A percentile compares a stretch with the other conserved stretches of the same genome.
Evolutionary conservation across 805 yeast species (phyloP).

Genomic region (Cyberlindnera galapagoensis): DNA sequence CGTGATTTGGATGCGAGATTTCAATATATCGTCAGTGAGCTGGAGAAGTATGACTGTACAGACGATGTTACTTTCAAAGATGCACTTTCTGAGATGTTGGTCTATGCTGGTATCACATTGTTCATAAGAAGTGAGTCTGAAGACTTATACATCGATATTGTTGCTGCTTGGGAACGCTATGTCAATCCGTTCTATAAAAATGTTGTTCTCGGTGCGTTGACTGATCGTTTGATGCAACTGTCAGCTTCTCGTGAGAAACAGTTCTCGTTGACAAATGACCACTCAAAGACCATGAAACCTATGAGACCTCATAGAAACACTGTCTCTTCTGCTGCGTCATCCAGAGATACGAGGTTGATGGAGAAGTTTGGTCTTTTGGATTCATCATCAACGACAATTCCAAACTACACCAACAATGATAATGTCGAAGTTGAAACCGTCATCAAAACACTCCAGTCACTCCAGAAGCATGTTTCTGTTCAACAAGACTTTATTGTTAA

Average conservation of each 20-base stretch:
- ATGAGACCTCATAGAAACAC: too few relatives aligned
- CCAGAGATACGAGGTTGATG: constrained; percentile 15
- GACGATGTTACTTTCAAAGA: constrained; percentile 5
- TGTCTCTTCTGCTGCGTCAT: too few relatives aligned
- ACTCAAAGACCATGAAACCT: background rate
- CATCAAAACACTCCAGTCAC: constrained; percentile 24
- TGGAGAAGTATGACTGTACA: constrained; percentile 21
- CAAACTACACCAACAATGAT: constrained; percentile 1
- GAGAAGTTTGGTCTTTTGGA: constrained; percentile 18
- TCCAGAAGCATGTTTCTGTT: constrained; percentile 30
- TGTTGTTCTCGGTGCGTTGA: constrained; percentile 24
- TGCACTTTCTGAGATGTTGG: constrained; percentile 32
- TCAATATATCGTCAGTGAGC: constrained; percentile 25
- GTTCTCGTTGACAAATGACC: constrained; percentile 13
- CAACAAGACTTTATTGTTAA: constrained; percentile 35
- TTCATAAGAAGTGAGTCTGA: constrained; percentile 55
- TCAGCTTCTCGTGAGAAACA: constrained; percentile 9
- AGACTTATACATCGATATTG: constrained; percentile 36
- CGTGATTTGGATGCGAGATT: constrained; percentile 39
- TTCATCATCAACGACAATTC: constrained; percentile 5
- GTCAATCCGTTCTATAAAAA: constrained; percentile 30
- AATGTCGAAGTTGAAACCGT: constrained; percentile 9
- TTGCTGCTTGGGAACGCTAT: constrained; percentile 33
- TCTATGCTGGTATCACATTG: constrained; percentile 42
- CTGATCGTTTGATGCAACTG: constrained; percentile 22